Conservation (phyloP, 495 filamentous ascomycete genomes). For the Rhizodiscina lignyota region DNA sequence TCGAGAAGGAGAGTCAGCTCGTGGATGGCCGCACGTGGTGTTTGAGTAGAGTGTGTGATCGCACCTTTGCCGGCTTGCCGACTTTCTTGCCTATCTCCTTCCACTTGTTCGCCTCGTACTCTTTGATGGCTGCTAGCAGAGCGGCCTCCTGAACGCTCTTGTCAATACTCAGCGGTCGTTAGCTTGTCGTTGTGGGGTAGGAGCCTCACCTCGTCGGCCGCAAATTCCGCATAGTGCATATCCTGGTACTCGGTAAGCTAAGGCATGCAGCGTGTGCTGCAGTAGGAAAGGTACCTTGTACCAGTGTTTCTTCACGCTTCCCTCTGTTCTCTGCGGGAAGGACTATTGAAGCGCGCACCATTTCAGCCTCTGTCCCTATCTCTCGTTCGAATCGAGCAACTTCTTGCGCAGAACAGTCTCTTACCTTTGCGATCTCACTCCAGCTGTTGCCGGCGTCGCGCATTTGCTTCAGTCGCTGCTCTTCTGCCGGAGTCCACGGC, state of each 20-base stretch:
- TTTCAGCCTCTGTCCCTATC: constrained; percentile 15
- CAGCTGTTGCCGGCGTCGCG: constrained; percentile 84
- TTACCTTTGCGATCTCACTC: constrained; percentile 94
- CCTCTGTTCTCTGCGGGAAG: constrained; percentile 85
- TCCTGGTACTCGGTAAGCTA: too few relatives aligned
- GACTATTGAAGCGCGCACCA: constrained; percentile 35
- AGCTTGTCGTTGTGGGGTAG: constrained; percentile 8
- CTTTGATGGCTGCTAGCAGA: constrained; percentile 85
- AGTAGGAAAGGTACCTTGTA: constrained; percentile 84
- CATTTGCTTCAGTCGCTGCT: constrained; percentile 83
- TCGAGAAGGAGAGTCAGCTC: constrained; percentile 9
- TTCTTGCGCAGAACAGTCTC: background rate
- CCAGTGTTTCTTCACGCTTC: constrained; percentile 99
- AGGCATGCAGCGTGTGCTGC: too few relatives aligned
- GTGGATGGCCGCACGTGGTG: background rate
- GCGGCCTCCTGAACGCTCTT: constrained; percentile 48
- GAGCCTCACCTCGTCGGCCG: constrained; percentile 74
- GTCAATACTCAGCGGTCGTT: constrained; percentile 15
- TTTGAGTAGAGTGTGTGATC: constrained; percentile 8
- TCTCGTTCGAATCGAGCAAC: constrained; percentile 1
- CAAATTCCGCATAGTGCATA: constrained; percentile 99
- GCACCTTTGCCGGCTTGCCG: constrained; percentile 91
- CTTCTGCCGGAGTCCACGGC: constrained; percentile 90
- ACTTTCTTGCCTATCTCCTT: constrained; percentile 92
- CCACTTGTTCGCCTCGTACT: constrained; percentile 97